These are phyloP conservation scores for Xylogone sp. DNA, from an alignment of 2,329 filamentous ascomycete genomes.

Conservation along the genomic window DNA sequence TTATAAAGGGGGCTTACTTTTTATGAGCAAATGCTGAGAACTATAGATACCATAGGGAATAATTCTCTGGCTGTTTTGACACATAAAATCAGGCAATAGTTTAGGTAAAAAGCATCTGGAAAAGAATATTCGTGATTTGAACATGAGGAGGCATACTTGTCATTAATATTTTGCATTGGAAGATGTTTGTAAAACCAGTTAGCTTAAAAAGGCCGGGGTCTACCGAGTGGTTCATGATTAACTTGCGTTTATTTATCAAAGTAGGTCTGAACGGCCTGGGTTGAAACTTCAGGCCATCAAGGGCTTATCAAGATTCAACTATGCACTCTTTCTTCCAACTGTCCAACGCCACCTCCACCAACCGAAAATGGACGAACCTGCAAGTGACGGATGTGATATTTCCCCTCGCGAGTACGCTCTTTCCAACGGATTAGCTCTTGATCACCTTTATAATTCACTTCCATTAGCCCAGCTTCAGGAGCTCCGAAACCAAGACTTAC, in stretches of 20 bases:
- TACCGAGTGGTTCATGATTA: too few species aligned
- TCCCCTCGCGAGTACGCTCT: conserved; percentile 25
- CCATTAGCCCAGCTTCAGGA: conserved; percentile 12
- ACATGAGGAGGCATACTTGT: too few species aligned
- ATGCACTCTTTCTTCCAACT: too few species aligned
- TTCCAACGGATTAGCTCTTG: conserved; percentile 17
- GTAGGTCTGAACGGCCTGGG: too few species aligned
- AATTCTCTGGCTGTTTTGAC: background rate
- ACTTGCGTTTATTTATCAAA: too few species aligned
- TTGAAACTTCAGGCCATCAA: too few species aligned
- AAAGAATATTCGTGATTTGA: too few species aligned
- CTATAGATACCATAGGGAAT: background rate
- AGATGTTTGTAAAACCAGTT: too few species aligned
- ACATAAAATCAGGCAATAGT: background rate
- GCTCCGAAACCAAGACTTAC: conserved; percentile 6
- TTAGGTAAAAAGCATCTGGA: too few species aligned
- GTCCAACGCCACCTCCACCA: background rate
- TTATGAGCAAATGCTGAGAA: background rate
- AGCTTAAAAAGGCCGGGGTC: too few species aligned
- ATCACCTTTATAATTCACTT: conserved; percentile 15
- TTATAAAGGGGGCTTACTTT: background rate
- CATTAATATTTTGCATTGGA: too few species aligned
- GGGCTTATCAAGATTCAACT: too few species aligned
- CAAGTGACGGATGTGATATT: conserved; percentile 7
- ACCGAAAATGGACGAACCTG: background rate